Percentiles rank a stretch among this genome's conserved stretches.
These are phyloP conservation scores for Alternaria sp. DNA, from an alignment of 2,329 filamentous ascomycete species.

Conservation along the genomic window DNA sequence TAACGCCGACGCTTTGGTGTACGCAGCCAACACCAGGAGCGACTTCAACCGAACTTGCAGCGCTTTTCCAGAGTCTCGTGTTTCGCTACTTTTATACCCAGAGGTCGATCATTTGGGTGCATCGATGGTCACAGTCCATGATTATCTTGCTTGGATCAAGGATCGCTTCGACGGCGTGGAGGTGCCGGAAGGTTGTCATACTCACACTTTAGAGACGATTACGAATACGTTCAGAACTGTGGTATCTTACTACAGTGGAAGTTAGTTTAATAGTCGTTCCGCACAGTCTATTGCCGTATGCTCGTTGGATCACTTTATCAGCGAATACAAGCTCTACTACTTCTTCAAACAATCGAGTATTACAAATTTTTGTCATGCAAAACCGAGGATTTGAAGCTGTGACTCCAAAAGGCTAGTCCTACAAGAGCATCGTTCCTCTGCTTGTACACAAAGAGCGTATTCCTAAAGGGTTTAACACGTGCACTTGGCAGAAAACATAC, in stretches of 20 bases:
- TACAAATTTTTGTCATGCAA: neutral
- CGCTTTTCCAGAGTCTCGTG: neutral
- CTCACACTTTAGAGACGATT: neutral
- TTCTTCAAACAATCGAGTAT: fast-evolving
- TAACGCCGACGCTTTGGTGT: neutral
- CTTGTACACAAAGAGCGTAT: neutral
- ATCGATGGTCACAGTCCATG: neutral
- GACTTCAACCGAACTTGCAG: neutral
- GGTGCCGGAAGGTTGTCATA: neutral
- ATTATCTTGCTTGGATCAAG: neutral
- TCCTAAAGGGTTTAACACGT: neutral
- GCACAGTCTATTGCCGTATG: neutral
- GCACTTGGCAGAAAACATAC: neutral
- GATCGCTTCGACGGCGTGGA: neutral
- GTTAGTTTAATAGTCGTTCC: neutral
- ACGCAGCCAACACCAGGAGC: neutral
- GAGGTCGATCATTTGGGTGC: neutral
- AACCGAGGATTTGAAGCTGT: neutral
- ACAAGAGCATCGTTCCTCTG: neutral
- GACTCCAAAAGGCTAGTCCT: neutral
- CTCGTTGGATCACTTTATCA: fast-evolving
- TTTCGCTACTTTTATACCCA: neutral
- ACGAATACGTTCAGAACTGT: neutral
- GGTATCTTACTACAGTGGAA: neutral
- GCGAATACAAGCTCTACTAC: neutral